Evolutionary conservation across 2,329 filamentous ascomycete genomes (phyloP), one percentile per base, ranked within the genome.

Genomic region (Botrytis pseudocinerea): DNA sequence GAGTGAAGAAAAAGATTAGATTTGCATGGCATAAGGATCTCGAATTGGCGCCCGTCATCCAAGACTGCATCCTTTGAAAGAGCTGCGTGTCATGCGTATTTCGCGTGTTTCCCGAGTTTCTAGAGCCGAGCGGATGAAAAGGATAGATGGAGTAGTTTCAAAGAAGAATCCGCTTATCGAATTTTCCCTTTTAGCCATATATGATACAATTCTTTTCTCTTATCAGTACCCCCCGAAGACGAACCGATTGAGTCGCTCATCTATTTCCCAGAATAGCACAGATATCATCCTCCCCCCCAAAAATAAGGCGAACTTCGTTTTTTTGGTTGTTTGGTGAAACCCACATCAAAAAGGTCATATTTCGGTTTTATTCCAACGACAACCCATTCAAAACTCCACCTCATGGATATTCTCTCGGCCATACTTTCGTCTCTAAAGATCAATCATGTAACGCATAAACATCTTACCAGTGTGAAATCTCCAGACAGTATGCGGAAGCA

Each of bases 381-480:
- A 42, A 32, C 25, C 48, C 46, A 68, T 68, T 42, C 32, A 57
- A 57, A 54, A 68, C 65, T 68, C 65, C 65, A 68, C 65, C 48
- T 68, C 65, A 25, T 57, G 65, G 65, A 68, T 54, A 40, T 65
- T 48, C n/a, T 68, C 64, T 68, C 64, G 64, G 64, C 64, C 64
- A 68, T 68, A 68, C 64, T 68, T 16, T 28, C 61, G 44, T 14
- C 9, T 64, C 40, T 7, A 28, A 20, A 63, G 61, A 63, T 42
- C 38, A 42, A 63, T 44, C 61, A 38, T 51, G 63, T 51, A 54
- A 68, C 64, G 64, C 46, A 68, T 68, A 40, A 66, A 28, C 46
- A 66, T 66, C 16, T 66, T 20, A 54, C 9, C n/a, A 64, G 20
- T n/a, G n/a, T 48, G 63, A 65, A 65, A 25, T 48, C 63, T 65